phyloP scores from a whole-genome alignment of 768 basidiomycete genomes.

The Calocybe gangraenosa region DNA sequence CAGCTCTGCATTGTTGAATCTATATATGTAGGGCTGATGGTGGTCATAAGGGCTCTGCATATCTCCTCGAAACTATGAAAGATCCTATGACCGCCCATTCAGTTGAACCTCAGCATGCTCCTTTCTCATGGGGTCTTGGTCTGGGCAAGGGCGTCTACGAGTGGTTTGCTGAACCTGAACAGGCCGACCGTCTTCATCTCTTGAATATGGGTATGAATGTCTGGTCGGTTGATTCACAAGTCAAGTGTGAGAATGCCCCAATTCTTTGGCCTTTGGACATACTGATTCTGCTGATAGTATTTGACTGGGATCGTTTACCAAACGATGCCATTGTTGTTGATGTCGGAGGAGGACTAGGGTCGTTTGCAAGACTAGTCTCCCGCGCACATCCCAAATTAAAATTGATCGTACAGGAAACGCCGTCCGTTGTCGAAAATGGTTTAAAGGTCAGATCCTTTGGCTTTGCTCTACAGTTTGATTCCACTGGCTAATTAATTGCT shows the following conservation, averaged over 20 bases:
- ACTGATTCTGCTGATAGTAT: conserved; percentile 11
- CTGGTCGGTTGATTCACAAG: neutral
- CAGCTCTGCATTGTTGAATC: neutral
- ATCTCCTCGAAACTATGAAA: conserved; percentile 22
- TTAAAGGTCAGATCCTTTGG: conserved; percentile 5
- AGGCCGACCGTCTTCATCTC: conserved; percentile 1
- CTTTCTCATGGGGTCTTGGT: conserved; percentile 4
- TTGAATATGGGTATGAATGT: conserved; percentile 5
- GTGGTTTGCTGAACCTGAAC: neutral
- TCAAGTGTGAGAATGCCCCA: neutral
- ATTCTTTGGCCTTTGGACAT: neutral
- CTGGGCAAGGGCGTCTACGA: neutral
- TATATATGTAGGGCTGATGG: conserved; percentile 17
- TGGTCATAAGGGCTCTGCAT: conserved; percentile 19
- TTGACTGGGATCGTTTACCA: conserved; percentile 21
- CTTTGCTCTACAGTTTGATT: neutral
- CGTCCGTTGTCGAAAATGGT: conserved; percentile 14
- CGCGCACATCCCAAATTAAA: conserved; percentile 16
- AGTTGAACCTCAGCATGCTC: conserved; percentile 13
- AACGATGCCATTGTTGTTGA: conserved; percentile 23
- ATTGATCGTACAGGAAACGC: conserved; percentile 23
- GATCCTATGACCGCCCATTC: conserved; percentile 19
- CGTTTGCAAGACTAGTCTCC: conserved; percentile 19
- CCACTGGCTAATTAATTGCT: neutral
- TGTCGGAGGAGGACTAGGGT: conserved; percentile 26